phyloP scores from a whole-genome alignment of 148 eudicot genomes.

The Simmondsia chinensis region DNA sequence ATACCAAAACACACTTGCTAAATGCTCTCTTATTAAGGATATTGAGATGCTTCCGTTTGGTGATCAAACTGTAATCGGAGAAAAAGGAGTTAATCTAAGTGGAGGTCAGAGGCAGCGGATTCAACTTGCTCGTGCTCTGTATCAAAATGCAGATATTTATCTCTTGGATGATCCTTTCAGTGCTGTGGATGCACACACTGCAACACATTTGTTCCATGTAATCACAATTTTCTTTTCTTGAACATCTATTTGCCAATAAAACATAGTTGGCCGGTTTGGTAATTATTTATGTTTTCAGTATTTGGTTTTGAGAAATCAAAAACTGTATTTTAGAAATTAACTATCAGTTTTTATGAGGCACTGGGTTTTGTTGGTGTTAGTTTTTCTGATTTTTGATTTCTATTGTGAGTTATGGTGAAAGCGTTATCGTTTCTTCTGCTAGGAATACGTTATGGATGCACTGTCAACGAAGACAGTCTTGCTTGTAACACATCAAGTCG shows the following conservation, averaged over 20 bases:
- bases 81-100: conserved; percentile 32
- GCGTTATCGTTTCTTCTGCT: too few species aligned
- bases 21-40: conserved; percentile 18
- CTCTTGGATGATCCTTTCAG: too few species aligned
- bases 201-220: conserved; percentile 24
- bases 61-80: conserved; percentile 25
- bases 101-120: conserved; percentile 36
- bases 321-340: too few species aligned
- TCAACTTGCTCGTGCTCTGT: conserved; percentile 34
- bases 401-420: too few species aligned
- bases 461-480: conserved; percentile 14
- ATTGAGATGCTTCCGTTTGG: conserved; percentile 21
- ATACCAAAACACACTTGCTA: conserved; percentile 18
- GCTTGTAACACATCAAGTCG: conserved; percentile 21
- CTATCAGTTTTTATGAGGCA: too few species aligned
- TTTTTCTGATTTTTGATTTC: too few species aligned
- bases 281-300: too few species aligned
- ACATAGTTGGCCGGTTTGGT: too few species aligned
- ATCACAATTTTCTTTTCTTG: too few species aligned
- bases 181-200: conserved; percentile 38
- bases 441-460: conserved; percentile 16
- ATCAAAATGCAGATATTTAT: conserved; percentile 28
- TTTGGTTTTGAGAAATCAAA: too few species aligned
- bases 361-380: too few species aligned
- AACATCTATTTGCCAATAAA: too few species aligned